Evolutionary conservation across 306 rosid genomes (phyloP).

Genomic region (Corylus americana): DNA sequence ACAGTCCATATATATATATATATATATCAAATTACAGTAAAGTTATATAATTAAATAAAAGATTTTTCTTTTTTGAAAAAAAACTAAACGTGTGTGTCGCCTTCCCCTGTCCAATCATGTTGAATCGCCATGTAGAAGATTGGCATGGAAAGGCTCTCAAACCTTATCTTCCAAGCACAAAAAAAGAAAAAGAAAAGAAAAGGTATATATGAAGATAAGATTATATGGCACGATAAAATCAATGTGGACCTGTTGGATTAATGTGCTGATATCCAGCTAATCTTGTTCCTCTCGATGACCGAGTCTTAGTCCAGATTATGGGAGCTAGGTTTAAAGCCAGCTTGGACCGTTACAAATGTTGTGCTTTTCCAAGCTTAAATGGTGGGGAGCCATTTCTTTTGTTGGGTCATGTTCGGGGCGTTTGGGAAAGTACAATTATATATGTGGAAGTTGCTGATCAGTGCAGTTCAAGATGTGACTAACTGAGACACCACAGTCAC

Average conservation of each 20-base stretch:
- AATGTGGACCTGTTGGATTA: slow-evolving; percentile 39
- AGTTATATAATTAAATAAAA: too few species aligned
- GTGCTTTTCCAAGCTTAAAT: slow-evolving; percentile 32
- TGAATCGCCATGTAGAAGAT: slow-evolving; percentile 40
- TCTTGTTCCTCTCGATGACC: slow-evolving; percentile 21
- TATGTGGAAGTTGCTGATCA: slow-evolving; percentile 10
- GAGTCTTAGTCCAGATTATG: neutral
- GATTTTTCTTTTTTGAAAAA: too few species aligned
- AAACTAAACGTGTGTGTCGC: neutral
- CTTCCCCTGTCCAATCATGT: slow-evolving; percentile 48
- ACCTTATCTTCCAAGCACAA: slow-evolving; percentile 44
- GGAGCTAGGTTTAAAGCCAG: slow-evolving; percentile 9
- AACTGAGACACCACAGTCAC: slow-evolving; percentile 60
- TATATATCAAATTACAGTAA: too few species aligned
- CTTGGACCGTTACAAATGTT: slow-evolving; percentile 19
- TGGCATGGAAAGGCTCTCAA: slow-evolving; percentile 35
- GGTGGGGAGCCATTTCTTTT: slow-evolving; percentile 31
- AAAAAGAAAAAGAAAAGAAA: slow-evolving; percentile 18
- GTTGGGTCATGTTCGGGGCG: slow-evolving; percentile 28
- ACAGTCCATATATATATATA: too few species aligned
- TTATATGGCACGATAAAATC: slow-evolving; percentile 23
- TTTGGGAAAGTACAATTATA: slow-evolving; percentile 26
- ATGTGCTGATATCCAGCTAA: slow-evolving; percentile 34
- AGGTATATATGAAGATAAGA: slow-evolving; percentile 48
- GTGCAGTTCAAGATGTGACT: slow-evolving; percentile 56